A percentile compares a stretch with the other conserved stretches of the same genome.
These are phyloP conservation scores for Physcomitrium patens DNA, from an alignment of 225 moss, liverwort and hornwort genomes.

Conservation along the genomic window DNA sequence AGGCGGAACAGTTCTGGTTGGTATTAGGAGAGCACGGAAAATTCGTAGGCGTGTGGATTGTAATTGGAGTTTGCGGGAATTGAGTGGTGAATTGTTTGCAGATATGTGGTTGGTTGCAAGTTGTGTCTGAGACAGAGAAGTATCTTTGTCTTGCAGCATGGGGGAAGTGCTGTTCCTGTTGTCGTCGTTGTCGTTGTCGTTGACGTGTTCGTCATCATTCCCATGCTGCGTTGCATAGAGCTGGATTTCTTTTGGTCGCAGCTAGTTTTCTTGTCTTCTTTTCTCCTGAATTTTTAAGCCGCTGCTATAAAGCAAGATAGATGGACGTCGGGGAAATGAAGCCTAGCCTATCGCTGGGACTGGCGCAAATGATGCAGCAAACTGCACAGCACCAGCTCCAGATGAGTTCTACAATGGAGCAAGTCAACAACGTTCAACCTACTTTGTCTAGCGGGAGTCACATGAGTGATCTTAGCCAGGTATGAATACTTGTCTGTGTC, in stretches of 20 bases:
- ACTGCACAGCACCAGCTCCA: conserved; percentile 35
- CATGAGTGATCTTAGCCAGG: conserved; percentile 42
- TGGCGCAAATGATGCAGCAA: conserved; percentile 53
- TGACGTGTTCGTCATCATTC: neutral
- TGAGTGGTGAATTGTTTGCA: neutral
- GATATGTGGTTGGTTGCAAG: conserved; percentile 23
- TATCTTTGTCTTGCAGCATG: conserved; percentile 20
- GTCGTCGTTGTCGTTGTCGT: conserved; percentile 2
- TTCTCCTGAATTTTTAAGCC: too few relatives aligned
- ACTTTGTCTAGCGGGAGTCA: conserved; percentile 33
- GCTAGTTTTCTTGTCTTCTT: neutral
- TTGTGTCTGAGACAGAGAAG: conserved; percentile 11
- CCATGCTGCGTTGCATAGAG: neutral
- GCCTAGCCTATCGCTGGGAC: conserved; percentile 51
- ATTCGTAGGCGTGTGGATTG: neutral
- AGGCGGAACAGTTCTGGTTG: too few relatives aligned
- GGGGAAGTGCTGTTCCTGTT: neutral
- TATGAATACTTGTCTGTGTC: conserved; percentile 4
- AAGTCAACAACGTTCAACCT: conserved; percentile 35
- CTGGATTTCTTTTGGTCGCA: neutral
- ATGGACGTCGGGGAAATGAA: conserved; percentile 74
- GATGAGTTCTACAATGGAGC: conserved; percentile 42
- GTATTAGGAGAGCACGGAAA: neutral
- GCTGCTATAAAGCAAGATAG: neutral
- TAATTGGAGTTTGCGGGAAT: neutral